Base-by-base conservation (phyloP, 2,329 filamentous ascomycete genomes). In the Aspergillus sp. region DNA sequence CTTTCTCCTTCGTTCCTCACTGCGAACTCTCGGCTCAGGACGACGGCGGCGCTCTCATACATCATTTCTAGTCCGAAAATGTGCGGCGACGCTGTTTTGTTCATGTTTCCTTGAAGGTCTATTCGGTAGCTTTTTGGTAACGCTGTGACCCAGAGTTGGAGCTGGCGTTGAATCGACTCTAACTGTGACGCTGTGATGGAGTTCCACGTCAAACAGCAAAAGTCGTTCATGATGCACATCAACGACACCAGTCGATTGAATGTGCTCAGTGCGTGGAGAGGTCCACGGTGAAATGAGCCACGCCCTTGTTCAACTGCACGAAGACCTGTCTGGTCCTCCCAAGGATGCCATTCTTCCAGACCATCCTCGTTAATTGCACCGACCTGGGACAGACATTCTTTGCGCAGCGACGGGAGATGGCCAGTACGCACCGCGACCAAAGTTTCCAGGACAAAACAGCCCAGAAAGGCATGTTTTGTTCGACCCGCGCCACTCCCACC, bases 291-390 rank as follows among this genome's bases (percentile, higher is more conserved):
- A 50, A 71, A 70, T 6, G 65, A 60, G 22, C 61, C 58, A 3
- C 61, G 61, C 19, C 62, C 57, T 22, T 60, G 55, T 32, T 64
- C 61, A 45, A 56, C 51, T 20, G 62, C 58, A 51, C 64, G 56
- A 55, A 73, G 55, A 19, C 68, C 63, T 38, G 73, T 70, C 56
- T 71, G 68, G 22, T 84, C 81, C 16, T 77, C 76, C 87, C 87
- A 90, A 1, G 85, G 83, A 58, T 87, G 83, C 87, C 87, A 90
- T 70, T 90, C 86, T 62, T 90, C 87, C 17, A 86, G 71, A 1
- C 85, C 85, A 59, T 88, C 84, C 65, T 88, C 85, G 22, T 82
- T 76, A 2, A 87, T 72, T 2, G 71, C 67, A 9, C 78, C 78
- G 26, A 77, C 64, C 35, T 69, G 66, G n/a, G 74, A 67, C 22